Base-by-base conservation (phyloP, 2,329 filamentous ascomycete genomes). In the Cladorrhinum sp. region DNA sequence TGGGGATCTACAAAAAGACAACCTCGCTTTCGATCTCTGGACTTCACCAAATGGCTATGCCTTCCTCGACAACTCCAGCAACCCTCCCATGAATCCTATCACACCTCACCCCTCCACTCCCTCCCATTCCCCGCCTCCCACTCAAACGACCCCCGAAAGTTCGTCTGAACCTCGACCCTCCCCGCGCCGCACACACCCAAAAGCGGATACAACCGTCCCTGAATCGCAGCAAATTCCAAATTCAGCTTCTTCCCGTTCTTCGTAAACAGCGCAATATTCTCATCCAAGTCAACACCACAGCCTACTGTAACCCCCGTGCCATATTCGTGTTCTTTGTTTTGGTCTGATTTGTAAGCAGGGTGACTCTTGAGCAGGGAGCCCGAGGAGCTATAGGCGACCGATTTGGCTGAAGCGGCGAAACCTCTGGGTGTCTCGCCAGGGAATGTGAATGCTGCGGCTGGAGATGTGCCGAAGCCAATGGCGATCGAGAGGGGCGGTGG, bases 351-450 rank as follows among this genome's bases (percentile, higher is more conserved):
- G 55, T 57, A 27, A n/a, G n/a, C n/a, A n/a, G n/a, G n/a, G n/a
- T n/a, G n/a, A n/a, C n/a, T n/a, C n/a, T n/a, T n/a, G n/a, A n/a
- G n/a, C n/a, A n/a, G n/a, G n/a, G n/a, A n/a, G n/a, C n/a, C n/a
- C n/a, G n/a, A n/a, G n/a, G n/a, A n/a, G n/a, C 66, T 60, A 24
- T 64, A 65, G 16, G 49, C 66, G 65, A 65, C 66, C 2, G 59
- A 62, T 18, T 51, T 50, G 1, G 58, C 65, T 12, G 32, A 45
- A 3, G 25, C 29, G 2, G 48, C 49, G 5, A 22, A 23, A 2
- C 50, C 53, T 4, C 16, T 23, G 4, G 41, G 13, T 2, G n/a
- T 27, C 61, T 61, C 63, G 6, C 65, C 66, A 4, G 66, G 66
- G 38, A 64, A 66, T 24, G 51, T 27, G 1, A 68, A 32, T 1